Evolutionary conservation across 1,284 basidiomycete genomes (phyloP), one percentile per base, ranked within the genome.

Genomic region (Boletus mariae): DNA sequence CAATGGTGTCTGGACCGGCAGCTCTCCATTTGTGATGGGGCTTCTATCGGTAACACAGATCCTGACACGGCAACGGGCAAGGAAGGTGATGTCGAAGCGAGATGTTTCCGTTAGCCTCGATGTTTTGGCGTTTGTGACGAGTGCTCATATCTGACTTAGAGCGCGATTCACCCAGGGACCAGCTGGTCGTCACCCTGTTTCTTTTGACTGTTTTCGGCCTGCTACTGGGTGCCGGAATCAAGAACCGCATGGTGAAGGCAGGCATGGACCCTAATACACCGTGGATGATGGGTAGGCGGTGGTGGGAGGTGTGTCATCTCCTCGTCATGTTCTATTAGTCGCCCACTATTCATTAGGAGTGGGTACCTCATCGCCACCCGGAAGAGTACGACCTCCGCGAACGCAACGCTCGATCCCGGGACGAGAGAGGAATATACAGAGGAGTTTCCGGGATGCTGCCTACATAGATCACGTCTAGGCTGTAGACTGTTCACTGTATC

Each of bases 1-100:
- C 90, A 94, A 68, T 98, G 94, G 87, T 98, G 94, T 73, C 75
- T 95, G 49, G 93, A 96, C 65, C 94, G 93, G 71, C 93, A 94
- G 66, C 78, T 97, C 29, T 74, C 80, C 7, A 95, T 94, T 49
- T 97, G 94, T 66, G 78, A 82, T 49, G 90, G 89, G 42, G 94
- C 94, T 32, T 80, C 85, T 49, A 73, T 93, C 34, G 94, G 92
- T 28, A 89, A 93, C 62, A 85, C 90, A 35, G 84, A 98, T 71
- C 89, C 87, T 23, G 94, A 98, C 70, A 93, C 89, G 20, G 93
- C 90, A 7, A 95, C 93, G 2, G 94, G 94, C n/a, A 94, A 92
- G 64, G 94, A 96, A 68, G 94, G 94, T 25, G 94, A 97, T 70
- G 92, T 98, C 35, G 91, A 95, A 73, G 94, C 94, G 55, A 79